Evolutionary conservation across 495 filamentous ascomycete genomes (phyloP), one percentile per base, ranked within the genome.

Genomic region (Aspergillus cristatus): DNA sequence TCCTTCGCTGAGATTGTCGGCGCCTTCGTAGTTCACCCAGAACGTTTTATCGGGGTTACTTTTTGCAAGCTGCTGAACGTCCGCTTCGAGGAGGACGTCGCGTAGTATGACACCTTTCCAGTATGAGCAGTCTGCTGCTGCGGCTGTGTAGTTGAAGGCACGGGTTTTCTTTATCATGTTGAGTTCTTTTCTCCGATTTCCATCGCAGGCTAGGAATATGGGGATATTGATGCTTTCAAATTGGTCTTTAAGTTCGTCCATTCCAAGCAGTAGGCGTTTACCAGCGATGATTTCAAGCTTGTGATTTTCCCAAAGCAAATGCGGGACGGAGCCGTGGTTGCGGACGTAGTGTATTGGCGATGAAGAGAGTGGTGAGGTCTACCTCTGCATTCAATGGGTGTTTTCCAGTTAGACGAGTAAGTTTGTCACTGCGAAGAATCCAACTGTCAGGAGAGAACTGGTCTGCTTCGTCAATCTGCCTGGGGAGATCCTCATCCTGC

Each of bases 141-240:
- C 77, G 2, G 71, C 66, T 0, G 60, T 66, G 72, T 71, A 81
- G 38, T 78, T 71, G 30, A 81, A 53, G 0, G 76, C 79, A 17
- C 71, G 74, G 5, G 74, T 74, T 14, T 64, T 60, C 7, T 63
- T 68, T 13, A 70, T 57, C 28, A 59, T 53, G 18, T 68, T 79
- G 69, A 82, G 76, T 46, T 81, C 72, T 20, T 65, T 70, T 0
- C 79, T 57, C 4, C 79, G 62, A 50, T 79, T 82, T 2, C 79
- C 79, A 28, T 70, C 72, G 50, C 78, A 82, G 20, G 76, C 74
- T 10, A 82, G 42, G 6, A 69, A 63, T 0, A 71, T 70, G 0
- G 76, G 76, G 13, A 82, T 67, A 16, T 54, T 71, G 38, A 74
- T 58, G 25, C 60, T 49, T 16, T 65, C 57, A 49, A 80, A 81